phyloP scores from a whole-genome alignment of 2,329 filamentous ascomycete genomes.

The Nakataea oryzae region DNA sequence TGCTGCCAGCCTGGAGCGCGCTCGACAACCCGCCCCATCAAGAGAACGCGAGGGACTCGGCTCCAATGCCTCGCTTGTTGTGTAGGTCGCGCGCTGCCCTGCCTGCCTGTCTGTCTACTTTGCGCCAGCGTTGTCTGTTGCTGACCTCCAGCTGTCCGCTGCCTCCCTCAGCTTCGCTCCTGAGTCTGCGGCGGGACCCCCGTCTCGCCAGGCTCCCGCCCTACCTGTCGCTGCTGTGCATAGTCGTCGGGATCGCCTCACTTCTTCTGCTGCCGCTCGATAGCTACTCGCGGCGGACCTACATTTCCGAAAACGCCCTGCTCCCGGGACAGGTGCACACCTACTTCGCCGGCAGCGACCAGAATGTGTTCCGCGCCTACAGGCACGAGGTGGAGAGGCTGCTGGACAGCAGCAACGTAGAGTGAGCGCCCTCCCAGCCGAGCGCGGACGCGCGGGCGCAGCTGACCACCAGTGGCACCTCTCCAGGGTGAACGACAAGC shows the following conservation, averaged over 20 bases:
- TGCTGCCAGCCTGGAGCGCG: not conserved
- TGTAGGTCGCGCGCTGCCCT: conserved; percentile 27
- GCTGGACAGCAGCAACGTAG: conserved; percentile 38
- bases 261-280: conserved; percentile 82
- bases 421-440: conserved; percentile 22
- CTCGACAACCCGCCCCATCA: not conserved
- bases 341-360: conserved; percentile 93
- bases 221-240: conserved; percentile 76
- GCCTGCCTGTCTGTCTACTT: not conserved
- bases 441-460: not conserved
- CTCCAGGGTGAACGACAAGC: conserved; percentile 52
- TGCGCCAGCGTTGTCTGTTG: too few species aligned
- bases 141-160: not conserved
- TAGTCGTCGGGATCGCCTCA: conserved; percentile 80
- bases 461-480: not conserved
- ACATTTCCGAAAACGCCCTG: conserved; percentile 95
- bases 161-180: conserved; percentile 39
- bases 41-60: not conserved
- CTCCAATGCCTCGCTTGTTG: conserved; percentile 41
- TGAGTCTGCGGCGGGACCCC: conserved; percentile 69
- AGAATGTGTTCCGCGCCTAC: conserved; percentile 88
- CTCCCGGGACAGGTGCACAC: conserved; percentile 94
- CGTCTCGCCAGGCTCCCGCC: conserved; percentile 75
- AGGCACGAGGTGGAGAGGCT: conserved; percentile 68
- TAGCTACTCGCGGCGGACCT: conserved; percentile 83